Base-by-base conservation (phyloP, 164 flowering plant genomes). In the Magnolia sinica region DNA sequence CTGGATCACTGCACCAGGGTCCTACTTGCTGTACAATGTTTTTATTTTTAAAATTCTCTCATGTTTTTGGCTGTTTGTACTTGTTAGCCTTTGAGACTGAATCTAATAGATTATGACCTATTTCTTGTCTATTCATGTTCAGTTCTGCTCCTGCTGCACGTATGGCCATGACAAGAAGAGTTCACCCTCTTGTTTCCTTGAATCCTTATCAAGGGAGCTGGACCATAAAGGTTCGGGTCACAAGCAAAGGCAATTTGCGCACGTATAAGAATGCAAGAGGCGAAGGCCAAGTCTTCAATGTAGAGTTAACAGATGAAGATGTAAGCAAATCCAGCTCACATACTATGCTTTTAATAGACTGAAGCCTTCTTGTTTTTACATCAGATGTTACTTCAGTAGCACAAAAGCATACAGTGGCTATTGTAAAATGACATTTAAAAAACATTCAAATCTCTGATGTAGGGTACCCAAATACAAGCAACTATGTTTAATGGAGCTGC, bases 381-480 rank as follows among this genome's bases (percentile, higher is more conserved):
- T 37, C 45, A 37, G 2, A 37, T 37, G 45, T 1, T 37, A 37
- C 45, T 5, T 37, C 45, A 37, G 45, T 37, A 4, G 45, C 45
- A 37, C 45, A 37, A 37, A 37, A 37, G 45, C 45, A 37, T 37
- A 37, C 45, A 37, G 2, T 37, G 45, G 45, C 45, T 37, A 37
- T 37, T 37, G 45, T 37, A 37, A 37, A 37, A 37, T 37, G 45
- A 37, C 45, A 3, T 37, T 3, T 3, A 2, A 37, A 37, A 31
- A 31, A 31, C 24, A 1, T 27, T 37, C 45, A 37, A 37, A 37
- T 37, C 45, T 37, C 7, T 74, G 71, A 24, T 85, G 29, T 86
- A 96, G 99, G 99, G 98, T n/a, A 96, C 99, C 0, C 91, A 94
- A 82, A 96, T 96, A 29, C 99, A 94, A 80, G 99, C 98, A 52